These are phyloP conservation scores for Cyberlindnera japonica DNA, from an alignment of 805 yeast species.

Conservation along the genomic window DNA sequence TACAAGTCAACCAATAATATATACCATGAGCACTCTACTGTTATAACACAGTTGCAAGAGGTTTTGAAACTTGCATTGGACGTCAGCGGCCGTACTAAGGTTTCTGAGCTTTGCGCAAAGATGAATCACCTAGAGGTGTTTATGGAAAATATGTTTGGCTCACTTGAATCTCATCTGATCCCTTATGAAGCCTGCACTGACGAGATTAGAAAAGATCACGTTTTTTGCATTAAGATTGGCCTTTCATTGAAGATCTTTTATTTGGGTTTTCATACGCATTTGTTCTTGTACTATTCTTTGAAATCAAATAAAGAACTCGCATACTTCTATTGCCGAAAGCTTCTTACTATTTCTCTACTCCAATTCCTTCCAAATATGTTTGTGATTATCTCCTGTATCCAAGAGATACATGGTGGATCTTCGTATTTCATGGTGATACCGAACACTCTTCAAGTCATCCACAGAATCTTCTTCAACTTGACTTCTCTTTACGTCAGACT, in stretches of 20 bases:
- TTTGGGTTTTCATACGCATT: slow-evolving; percentile 1
- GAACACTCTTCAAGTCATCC: slow-evolving; percentile 1
- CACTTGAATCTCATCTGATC: neutral
- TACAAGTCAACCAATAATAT: too few relatives aligned
- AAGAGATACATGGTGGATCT: slow-evolving; percentile 1
- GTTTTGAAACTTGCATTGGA: slow-evolving; percentile 3
- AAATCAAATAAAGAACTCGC: slow-evolving; percentile 1
- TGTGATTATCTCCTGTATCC: slow-evolving; percentile 1
- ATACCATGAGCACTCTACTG: too few relatives aligned
- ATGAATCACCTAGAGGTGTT: slow-evolving; percentile 3
- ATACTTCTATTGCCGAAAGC: slow-evolving; percentile 8
- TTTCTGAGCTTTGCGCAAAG: slow-evolving; percentile 3
- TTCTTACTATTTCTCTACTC: slow-evolving; percentile 2
- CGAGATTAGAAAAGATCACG: neutral
- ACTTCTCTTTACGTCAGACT: slow-evolving; percentile 10
- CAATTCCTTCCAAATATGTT: slow-evolving; percentile 9
- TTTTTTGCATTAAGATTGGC: neutral
- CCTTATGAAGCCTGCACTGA: neutral
- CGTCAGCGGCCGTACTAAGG: slow-evolving; percentile 2
- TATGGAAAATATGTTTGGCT: neutral
- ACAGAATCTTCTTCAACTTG: slow-evolving; percentile 3
- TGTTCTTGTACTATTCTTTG: slow-evolving; percentile 8
- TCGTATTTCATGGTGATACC: slow-evolving; percentile 7
- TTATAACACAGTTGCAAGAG: slow-evolving; percentile 1
- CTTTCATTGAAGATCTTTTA: slow-evolving; percentile 6